Evolutionary conservation across 1,139 yeast species (phyloP), one percentile per base, ranked within the genome.

Genomic region (Debaryomyces udenii): DNA sequence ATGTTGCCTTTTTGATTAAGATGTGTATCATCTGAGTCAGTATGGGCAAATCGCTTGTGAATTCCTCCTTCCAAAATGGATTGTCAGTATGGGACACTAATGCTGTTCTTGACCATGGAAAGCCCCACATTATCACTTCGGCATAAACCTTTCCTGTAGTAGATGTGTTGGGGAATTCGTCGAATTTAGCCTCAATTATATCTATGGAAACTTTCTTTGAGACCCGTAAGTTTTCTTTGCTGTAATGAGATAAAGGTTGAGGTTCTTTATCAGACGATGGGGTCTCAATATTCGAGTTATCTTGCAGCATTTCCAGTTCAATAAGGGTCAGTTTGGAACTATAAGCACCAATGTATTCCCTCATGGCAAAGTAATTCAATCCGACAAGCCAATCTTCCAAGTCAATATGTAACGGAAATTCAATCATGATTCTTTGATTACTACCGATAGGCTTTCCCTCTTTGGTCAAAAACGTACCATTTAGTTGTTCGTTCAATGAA

Each of bases 371-470:
- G 16, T 87, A 78, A 44, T 76, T 78, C 43, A 89, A 63, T 0
- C 91, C 84, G 6, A 87, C 86, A 50, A 80, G 74, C 96, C 96
- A 89, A 58, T 86, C 94, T 51, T 85, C 94, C 40, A 84, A 71
- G 59, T 87, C 96, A 27, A 81, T 80, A 49, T 80, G 81, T 31
- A 82, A 66, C 1, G 86, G 84, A 50, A 88, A 87, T 50, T 80
- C 81, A 38, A 86, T 68, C 26, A 82, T 62, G 2, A 83, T 65
- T 30, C 78, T 53, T 43, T 76, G 70, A 45, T 64, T 63, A 36
- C 59, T 67, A 13, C 61, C 58, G 13, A 66, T 54, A 2, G 57
- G 46, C 42, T 66, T 66, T 33, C 69, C 70, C 23, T 70, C 76
- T 38, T 64, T 56, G 2, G 58, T 46, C 26, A 70, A 57, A 50